Base-by-base conservation (phyloP, 176 grass and related monocot species). In the Chrysopogon serrulatus region DNA sequence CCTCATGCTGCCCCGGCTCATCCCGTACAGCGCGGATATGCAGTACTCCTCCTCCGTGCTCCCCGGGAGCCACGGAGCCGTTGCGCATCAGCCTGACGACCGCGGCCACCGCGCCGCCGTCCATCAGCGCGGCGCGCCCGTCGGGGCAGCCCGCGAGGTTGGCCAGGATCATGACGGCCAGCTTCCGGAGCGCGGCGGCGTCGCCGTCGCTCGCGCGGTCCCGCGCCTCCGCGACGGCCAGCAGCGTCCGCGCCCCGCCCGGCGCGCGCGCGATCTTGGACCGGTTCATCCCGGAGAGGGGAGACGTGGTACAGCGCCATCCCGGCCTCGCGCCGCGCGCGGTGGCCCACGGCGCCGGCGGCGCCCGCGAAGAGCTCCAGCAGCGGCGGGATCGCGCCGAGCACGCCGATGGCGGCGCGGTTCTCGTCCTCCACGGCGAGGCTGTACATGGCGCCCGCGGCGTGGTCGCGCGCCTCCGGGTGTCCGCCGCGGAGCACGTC, bases 221-320 rank as follows among this genome's bases (percentile, higher is more conserved):
- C 40, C 27, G 39, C 67, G 69, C 40, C 53, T 56, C 83, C 33
- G 74, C 90, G 6, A 83, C 78, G 24, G 82, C 63, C 28, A 98
- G 86, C 48, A 98, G 82, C 36, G 93, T 85, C 27, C 85, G 84
- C 68, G 93, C 93, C 2, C 86, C 85, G 0, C 96, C 91, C 23
- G 71, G 87, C 39, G 87, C 90, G 79, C 87, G 86, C 40, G 91
- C 89, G 68, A 95, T 90, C 87, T 93, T 98, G 82, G 91, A 77
- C 5, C 73, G 78, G 91, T 98, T 98, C 86, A 91, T 93, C 23
- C 74, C 80, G 23, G 73, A 80, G 39, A 98, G 85, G 85, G 6
- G 96, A 98, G 37, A 98, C 86, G 84, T 95, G 86, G 91, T 98
- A 92, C 3, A 98, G 83, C 37, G 95, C 92, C 92, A 90, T 88